Evolutionary conservation across 176 grass and related monocot species (phyloP).

Genomic region (Eragrostis nindensis): DNA sequence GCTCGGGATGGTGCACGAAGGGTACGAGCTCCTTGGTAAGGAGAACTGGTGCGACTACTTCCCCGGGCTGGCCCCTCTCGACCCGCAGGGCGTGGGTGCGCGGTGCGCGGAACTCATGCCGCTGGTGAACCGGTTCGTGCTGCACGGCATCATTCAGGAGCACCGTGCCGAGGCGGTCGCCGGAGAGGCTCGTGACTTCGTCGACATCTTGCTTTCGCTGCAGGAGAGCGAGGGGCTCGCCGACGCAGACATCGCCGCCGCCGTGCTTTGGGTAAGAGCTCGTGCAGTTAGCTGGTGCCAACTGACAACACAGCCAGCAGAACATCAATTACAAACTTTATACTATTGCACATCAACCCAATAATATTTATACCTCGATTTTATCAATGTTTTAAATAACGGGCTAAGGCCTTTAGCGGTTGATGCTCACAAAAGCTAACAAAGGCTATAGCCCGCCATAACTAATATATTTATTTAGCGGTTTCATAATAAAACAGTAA

Average conservation of each 20-base stretch:
- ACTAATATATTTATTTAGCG: no score
- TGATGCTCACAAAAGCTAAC: no score
- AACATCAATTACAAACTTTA: neutral
- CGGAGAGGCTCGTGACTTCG: conserved; percentile 56
- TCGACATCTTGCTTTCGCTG: conserved; percentile 70
- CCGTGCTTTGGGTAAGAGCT: conserved; percentile 74
- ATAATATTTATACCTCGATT: no score
- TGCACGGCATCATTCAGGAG: conserved; percentile 63
- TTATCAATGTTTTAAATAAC: no score
- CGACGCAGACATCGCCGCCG: conserved; percentile 70
- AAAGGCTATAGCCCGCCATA: no score
- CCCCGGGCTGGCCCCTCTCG: conserved; percentile 61
- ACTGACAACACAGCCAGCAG: neutral
- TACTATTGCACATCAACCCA: neutral
- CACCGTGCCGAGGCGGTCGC: conserved; percentile 35
- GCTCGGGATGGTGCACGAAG: conserved; percentile 72
- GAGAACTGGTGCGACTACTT: conserved; percentile 93
- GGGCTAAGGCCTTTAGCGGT: no score
- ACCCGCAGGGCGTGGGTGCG: conserved; percentile 59
- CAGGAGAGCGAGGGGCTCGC: conserved; percentile 68
- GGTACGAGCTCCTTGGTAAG: conserved; percentile 76
- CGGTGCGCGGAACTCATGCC: conserved; percentile 80
- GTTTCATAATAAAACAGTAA: no score
- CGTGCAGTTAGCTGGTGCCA: neutral
- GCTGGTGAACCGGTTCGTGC: conserved; percentile 69